Percentiles rank a stretch among this genome's conserved stretches.
These are phyloP conservation scores for Verticillium nonalfalfae DNA, from an alignment of 2,329 filamentous ascomycete species.

Conservation along the genomic window DNA sequence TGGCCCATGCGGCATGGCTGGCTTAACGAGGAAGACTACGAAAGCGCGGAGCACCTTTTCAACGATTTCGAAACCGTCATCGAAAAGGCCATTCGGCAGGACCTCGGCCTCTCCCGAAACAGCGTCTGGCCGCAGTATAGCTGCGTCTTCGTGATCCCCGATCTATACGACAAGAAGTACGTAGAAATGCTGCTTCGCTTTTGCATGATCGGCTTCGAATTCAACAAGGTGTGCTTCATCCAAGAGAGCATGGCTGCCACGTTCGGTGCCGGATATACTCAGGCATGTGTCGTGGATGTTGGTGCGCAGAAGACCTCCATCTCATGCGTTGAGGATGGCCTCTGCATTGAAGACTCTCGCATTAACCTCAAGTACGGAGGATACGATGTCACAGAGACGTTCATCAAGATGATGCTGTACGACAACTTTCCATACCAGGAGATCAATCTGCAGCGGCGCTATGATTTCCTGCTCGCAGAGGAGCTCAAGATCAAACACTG, in stretches of 20 bases:
- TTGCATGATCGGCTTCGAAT: conserved; percentile 83
- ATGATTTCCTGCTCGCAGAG: conserved; percentile 90
- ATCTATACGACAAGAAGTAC: conserved; percentile 92
- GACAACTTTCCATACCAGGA: conserved; percentile 94
- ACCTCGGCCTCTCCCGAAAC: conserved; percentile 71
- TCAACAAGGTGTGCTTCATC: conserved; percentile 84
- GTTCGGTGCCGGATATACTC: conserved; percentile 91
- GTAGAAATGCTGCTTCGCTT: conserved; percentile 80
- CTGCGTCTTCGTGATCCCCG: conserved; percentile 94
- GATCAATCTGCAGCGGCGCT: conserved; percentile 83
- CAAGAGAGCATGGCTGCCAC: conserved; percentile 94
- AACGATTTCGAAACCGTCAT: conserved; percentile 84
- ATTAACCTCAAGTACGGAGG: conserved; percentile 95
- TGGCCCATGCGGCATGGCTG: conserved; percentile 86
- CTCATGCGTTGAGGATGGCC: conserved; percentile 92
- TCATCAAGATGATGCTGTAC: conserved; percentile 96
- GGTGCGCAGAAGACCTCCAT: conserved; percentile 97
- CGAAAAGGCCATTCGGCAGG: conserved; percentile 78
- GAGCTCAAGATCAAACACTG: conserved; percentile 92
- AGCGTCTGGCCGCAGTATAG: conserved; percentile 86
- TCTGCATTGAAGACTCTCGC: conserved; percentile 89
- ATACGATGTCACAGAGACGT: conserved; percentile 85
- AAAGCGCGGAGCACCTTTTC: conserved; percentile 70
- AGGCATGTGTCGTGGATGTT: conserved; percentile 91
- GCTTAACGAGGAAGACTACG: conserved; percentile 87